Conservation (phyloP, 2,329 filamentous ascomycete species). For the Camillea tinctor region DNA sequence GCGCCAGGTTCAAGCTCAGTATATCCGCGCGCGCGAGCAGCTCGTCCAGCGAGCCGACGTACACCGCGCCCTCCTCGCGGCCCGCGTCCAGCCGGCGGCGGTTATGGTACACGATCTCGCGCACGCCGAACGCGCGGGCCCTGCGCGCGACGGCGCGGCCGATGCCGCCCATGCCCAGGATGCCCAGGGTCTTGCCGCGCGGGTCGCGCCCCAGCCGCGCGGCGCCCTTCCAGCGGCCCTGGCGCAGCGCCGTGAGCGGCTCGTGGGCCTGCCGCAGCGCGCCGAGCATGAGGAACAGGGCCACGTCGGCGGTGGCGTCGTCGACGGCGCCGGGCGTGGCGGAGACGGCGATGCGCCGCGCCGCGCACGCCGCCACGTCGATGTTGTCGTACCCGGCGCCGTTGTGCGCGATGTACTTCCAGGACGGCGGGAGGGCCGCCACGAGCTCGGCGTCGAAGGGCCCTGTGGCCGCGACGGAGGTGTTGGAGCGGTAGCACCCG, state of each 20-base stretch:
- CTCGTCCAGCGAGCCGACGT: constrained; percentile 53
- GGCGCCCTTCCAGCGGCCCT: constrained; percentile 43
- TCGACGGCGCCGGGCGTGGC: constrained; percentile 38
- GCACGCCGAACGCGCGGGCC: constrained; percentile 52
- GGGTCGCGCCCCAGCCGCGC: constrained; percentile 51
- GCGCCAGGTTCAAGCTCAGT: constrained; percentile 51
- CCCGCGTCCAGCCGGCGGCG: constrained; percentile 34
- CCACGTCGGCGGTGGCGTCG: constrained; percentile 49
- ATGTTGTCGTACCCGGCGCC: constrained; percentile 62
- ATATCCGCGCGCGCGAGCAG: constrained; percentile 53
- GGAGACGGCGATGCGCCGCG: constrained; percentile 27
- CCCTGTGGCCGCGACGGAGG: constrained; percentile 24
- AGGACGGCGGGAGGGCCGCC: constrained; percentile 40
- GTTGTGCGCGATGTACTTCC: constrained; percentile 52
- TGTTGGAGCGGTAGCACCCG: constrained; percentile 29
- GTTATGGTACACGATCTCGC: constrained; percentile 57
- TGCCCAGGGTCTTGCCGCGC: constrained; percentile 51
- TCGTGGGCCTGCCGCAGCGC: constrained; percentile 49
- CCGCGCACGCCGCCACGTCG: constrained; percentile 51
- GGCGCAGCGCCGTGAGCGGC: constrained; percentile 44
- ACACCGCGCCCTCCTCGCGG: constrained; percentile 42
- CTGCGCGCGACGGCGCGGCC: constrained; percentile 48
- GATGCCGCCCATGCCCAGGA: constrained; percentile 61
- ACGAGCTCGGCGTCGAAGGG: constrained; percentile 47
- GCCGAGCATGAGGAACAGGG: constrained; percentile 50